Base-by-base conservation (phyloP, 1,284 basidiomycete genomes). In the Gomphus bonarii region DNA sequence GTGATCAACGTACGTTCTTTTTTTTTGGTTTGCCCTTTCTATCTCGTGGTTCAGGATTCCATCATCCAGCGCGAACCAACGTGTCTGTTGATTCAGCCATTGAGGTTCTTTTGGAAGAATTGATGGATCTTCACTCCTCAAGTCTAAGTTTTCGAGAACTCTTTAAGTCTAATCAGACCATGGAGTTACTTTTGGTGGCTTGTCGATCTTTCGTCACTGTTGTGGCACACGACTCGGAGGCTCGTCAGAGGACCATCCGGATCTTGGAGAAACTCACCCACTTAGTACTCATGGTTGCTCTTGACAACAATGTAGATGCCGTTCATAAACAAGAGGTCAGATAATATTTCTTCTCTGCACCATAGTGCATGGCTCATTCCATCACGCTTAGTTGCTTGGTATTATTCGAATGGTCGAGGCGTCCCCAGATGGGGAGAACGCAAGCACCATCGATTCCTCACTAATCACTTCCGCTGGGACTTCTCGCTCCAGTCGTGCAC, bases 241-340 rank as follows among this genome's bases (percentile, higher is more conserved):
- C 80, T 44, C 77, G 77, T 55, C 70, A 69, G n/a, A 68, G 69
- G 59, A 75, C 72, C 2, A 67, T 76, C 12, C 72, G 81, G 3
- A 75, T 87, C 20, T 65, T 84, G 22, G 82, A 87, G 62, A 87
- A 87, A 61, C 64, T 88, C 30, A 80, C 77, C 3, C 82, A 87
- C 63, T 72, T 90, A 31, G 83, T 79, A 1, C 65, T 84, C 36
- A 78, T 82, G 16, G 71, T 90, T 28, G 81, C 83, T 0, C 69
- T 83, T 56, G 84, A 84, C 58, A 78, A 77, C 54, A 70, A 74
- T 3, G 78, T 85, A 35, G 74, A 77, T 16, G 75, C 76, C 1
- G 57, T 69, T 12, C 85, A 88, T 64, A 87, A 86, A 63, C 78
- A 78, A 53, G 82, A 87, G 75, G 86, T 86, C 61, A 40, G 68